Evolutionary conservation across 371 early-diverging fungal genomes (phyloP).

Genomic region (Mucor lusitanicus): DNA sequence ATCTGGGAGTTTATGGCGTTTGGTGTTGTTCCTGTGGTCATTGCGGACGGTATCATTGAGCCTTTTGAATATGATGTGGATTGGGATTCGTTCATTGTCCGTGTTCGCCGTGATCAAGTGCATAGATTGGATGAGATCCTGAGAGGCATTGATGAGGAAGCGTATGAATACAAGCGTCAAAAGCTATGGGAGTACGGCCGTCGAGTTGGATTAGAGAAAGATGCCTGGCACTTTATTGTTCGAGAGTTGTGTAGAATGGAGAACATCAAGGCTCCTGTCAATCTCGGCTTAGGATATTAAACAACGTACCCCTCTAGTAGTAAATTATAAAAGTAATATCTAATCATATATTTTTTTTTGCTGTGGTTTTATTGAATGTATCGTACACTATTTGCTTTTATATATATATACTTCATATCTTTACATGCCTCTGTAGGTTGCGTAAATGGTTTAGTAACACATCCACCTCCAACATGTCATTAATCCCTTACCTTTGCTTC

Average conservation of each 20-base stretch:
- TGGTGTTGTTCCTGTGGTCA: conserved; percentile 60
- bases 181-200: conserved; percentile 55
- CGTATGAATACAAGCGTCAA: conserved; percentile 47
- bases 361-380: background rate
- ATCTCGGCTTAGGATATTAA: conserved; percentile 46
- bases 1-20: conserved; percentile 63
- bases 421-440: conserved; percentile 27
- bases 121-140: conserved; percentile 55
- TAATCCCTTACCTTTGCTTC: conserved; percentile 53
- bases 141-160: conserved; percentile 43
- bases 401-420: conserved; percentile 1
- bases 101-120: conserved; percentile 50
- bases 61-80: conserved; percentile 61
- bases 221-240: conserved; percentile 61
- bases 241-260: conserved; percentile 53
- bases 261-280: conserved; percentile 36
- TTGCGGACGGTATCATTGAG: conserved; percentile 60
- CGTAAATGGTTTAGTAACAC: background rate
- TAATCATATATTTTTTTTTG: too few species aligned
- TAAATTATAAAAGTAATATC: conserved; percentile 1
- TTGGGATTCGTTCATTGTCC: conserved; percentile 56
- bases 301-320: background rate
- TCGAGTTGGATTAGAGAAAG: conserved; percentile 48
- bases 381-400: background rate
- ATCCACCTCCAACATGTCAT: background rate